Conservation (phyloP, 1,139 yeast species). For the Entelexis paramagnoliae region DNA sequence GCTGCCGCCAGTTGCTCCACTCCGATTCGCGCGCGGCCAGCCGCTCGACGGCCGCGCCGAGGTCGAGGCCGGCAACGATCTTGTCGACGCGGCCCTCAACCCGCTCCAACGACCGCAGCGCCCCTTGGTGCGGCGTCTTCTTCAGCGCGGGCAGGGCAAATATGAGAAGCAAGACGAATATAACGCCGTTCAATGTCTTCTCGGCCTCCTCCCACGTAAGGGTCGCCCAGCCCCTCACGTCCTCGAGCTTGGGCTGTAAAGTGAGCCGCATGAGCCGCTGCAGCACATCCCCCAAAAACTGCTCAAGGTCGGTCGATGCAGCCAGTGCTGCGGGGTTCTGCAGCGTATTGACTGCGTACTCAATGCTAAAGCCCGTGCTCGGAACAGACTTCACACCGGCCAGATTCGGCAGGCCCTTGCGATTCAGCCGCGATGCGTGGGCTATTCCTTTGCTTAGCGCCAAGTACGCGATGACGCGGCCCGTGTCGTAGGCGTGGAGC, state of each 20-base stretch:
- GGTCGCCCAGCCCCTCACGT: not conserved
- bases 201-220: conserved; percentile 2
- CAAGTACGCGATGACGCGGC: conserved; percentile 11
- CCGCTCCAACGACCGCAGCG: not conserved
- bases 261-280: not conserved
- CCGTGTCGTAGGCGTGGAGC: conserved; percentile 3
- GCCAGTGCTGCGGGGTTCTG: not conserved
- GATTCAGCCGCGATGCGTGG: conserved; percentile 20
- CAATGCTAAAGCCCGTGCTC: not conserved
- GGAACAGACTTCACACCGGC: not conserved
- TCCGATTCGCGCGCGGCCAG: not conserved
- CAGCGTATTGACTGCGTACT: not conserved
- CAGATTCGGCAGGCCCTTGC: not conserved
- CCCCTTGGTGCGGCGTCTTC: not conserved
- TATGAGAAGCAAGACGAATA: not conserved
- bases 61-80: not conserved
- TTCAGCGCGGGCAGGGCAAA: not conserved
- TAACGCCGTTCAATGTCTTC: not conserved
- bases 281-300: not conserved
- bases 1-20: conserved; percentile 11
- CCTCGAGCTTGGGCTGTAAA: not conserved
- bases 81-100: not conserved
- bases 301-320: not conserved
- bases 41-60: not conserved
- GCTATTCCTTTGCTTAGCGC: conserved; percentile 17